Evolutionary conservation across 306 rosid genomes (phyloP).

Genomic region (Begonia fuchsioides): DNA sequence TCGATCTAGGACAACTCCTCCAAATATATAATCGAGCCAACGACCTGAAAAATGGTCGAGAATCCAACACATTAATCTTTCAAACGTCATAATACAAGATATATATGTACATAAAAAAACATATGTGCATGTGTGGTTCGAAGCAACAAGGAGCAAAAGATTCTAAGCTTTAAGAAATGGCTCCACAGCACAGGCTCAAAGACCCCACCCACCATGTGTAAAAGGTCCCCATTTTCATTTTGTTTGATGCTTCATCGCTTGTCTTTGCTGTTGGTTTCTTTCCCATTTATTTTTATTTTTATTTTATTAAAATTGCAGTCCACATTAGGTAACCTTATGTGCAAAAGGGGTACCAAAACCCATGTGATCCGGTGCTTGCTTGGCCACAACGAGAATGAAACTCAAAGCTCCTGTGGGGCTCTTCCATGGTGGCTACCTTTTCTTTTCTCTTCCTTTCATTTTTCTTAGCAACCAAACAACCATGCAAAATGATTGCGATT

Average conservation of each 20-base stretch:
- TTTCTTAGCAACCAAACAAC: constrained; percentile 26
- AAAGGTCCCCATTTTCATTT: constrained; percentile 65
- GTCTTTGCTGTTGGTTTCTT: constrained; percentile 61
- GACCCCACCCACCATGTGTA: constrained; percentile 69
- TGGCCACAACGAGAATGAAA: constrained; percentile 39
- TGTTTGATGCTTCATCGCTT: constrained; percentile 38
- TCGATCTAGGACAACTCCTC: too few relatives aligned
- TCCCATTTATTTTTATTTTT: constrained; percentile 22
- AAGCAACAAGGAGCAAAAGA: constrained; percentile 37
- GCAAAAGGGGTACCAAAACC: constrained; percentile 45
- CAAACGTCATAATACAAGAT: neutral
- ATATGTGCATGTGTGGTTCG: constrained; percentile 13
- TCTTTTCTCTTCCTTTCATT: neutral
- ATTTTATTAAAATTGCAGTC: constrained; percentile 15
- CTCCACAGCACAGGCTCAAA: constrained; percentile 34
- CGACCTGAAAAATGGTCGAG: too few relatives aligned
- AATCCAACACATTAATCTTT: neutral
- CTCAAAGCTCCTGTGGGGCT: constrained; percentile 30
- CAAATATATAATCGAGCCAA: too few relatives aligned
- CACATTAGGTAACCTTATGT: constrained; percentile 49
- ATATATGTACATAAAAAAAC: neutral
- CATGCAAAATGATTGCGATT: constrained; percentile 18
- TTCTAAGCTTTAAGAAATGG: constrained; percentile 42
- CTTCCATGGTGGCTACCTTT: neutral
- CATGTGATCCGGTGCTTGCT: constrained; percentile 75